These are phyloP conservation scores for Ophidiomyces ophidiicola DNA, from an alignment of 2,329 filamentous ascomycete species.

Conservation along the genomic window DNA sequence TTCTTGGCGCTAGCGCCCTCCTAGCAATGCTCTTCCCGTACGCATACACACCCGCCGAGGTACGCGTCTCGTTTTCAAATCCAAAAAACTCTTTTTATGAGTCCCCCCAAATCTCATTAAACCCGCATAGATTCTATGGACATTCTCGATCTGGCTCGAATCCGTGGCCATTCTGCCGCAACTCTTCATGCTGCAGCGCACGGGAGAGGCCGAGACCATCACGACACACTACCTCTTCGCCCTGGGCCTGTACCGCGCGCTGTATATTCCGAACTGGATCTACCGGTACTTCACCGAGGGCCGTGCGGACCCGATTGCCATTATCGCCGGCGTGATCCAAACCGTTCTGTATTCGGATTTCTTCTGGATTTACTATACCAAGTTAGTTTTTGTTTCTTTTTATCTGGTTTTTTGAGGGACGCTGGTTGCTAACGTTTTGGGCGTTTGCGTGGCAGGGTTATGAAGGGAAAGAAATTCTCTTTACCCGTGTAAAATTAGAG, in stretches of 20 bases:
- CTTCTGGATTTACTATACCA: constrained; percentile 99
- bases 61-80: constrained; percentile 19
- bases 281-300: constrained; percentile 74
- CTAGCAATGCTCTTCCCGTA: constrained; percentile 76
- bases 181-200: constrained; percentile 95
- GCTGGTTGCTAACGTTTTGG: background rate
- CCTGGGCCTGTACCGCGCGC: constrained; percentile 73
- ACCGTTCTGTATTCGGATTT: constrained; percentile 96
- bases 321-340: constrained; percentile 81
- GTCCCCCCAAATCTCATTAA: constrained; percentile 1
- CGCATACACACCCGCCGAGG: constrained; percentile 63
- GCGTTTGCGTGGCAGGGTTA: constrained; percentile 39
- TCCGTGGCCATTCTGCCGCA: constrained; percentile 92
- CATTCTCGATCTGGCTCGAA: constrained; percentile 97
- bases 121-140: constrained; percentile 65
- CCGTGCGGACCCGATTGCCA: constrained; percentile 75
- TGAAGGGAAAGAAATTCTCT: constrained; percentile 82
- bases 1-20: constrained; percentile 67
- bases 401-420: background rate
- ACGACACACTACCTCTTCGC: constrained; percentile 97
- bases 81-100: background rate
- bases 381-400: constrained; percentile 41
- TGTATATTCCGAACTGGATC: constrained; percentile 99
- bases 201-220: constrained; percentile 97
- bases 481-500: constrained; percentile 56